Evolutionary conservation across 257 asterid species (phyloP).

Genomic region (Solanum ossicruentum): DNA sequence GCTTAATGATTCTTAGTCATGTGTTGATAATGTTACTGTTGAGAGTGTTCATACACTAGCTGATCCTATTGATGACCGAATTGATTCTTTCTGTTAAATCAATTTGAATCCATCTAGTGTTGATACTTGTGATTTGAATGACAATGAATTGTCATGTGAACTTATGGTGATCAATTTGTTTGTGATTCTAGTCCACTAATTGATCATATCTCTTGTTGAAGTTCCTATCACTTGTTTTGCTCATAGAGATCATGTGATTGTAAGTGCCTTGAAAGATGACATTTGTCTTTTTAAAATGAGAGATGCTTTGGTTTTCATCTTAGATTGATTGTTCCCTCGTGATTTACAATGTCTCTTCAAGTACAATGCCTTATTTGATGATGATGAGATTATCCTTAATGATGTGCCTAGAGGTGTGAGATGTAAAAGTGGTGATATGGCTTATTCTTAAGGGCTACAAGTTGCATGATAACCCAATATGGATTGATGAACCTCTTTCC

Average conservation of each 20-base stretch:
- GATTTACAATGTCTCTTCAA: not conserved
- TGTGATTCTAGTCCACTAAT: not conserved
- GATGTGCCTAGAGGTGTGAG: not conserved
- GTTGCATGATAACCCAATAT: not conserved
- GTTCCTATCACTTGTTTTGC: not conserved
- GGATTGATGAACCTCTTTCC: not conserved
- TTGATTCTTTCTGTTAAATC: too few species aligned
- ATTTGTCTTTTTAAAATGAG: not conserved
- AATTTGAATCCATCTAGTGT: too few species aligned
- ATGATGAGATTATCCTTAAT: not conserved
- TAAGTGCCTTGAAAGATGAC: not conserved
- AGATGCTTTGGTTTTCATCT: not conserved
- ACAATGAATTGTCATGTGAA: too few species aligned
- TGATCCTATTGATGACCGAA: too few species aligned
- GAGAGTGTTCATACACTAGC: too few species aligned
- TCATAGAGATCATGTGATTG: not conserved
- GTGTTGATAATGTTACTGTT: too few species aligned
- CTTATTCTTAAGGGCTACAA: not conserved
- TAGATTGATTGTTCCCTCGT: not conserved
- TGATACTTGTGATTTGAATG: not conserved
- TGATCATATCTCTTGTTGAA: not conserved
- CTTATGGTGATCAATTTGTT: not conserved
- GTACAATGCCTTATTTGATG: not conserved
- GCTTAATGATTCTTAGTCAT: too few species aligned
- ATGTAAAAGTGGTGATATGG: not conserved